A percentile compares a stretch with the other conserved stretches of the same genome.
These are phyloP conservation scores for Debaryomyces maramus DNA, from an alignment of 805 yeast genomes.

Conservation along the genomic window DNA sequence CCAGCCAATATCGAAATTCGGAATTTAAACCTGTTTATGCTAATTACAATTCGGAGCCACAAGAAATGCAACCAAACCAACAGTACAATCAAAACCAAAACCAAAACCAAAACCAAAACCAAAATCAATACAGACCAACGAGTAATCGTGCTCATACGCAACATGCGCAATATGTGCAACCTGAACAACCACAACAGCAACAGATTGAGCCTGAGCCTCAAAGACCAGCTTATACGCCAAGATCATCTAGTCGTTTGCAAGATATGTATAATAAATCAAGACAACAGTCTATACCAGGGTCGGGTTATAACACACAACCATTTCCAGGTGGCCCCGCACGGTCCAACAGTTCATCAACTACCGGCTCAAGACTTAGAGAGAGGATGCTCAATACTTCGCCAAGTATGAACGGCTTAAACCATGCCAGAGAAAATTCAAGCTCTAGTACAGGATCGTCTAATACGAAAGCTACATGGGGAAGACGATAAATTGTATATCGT, in stretches of 20 bases:
- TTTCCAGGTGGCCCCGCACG: slow-evolving; percentile 21
- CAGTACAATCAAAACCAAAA: slow-evolving; percentile 7
- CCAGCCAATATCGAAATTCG: slow-evolving; percentile 9
- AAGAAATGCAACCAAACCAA: not conserved
- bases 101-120: slow-evolving; percentile 1
- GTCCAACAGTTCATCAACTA: slow-evolving; percentile 24
- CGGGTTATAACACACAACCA: slow-evolving; percentile 25
- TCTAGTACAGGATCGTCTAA: slow-evolving; percentile 5
- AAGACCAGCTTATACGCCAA: slow-evolving; percentile 24
- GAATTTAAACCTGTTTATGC: slow-evolving; percentile 29
- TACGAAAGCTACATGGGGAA: slow-evolving; percentile 27
- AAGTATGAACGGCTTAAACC: slow-evolving; percentile 13
- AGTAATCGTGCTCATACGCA: too few relatives aligned
- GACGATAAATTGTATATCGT: slow-evolving; percentile 5
- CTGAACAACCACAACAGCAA: slow-evolving; percentile 5
- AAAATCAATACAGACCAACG: not conserved
- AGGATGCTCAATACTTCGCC: slow-evolving; percentile 25
- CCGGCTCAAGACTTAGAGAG: slow-evolving; percentile 29
- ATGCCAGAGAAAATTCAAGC: slow-evolving; percentile 2
- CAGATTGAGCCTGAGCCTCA: not conserved
- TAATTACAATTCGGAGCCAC: slow-evolving; percentile 16
- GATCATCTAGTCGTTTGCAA: slow-evolving; percentile 36
- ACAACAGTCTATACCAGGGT: slow-evolving; percentile 36
- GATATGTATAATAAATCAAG: slow-evolving; percentile 42
- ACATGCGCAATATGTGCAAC: not conserved